These are phyloP conservation scores for Ophidiomyces ophidiicola DNA, from an alignment of 2,329 filamentous ascomycete genomes.

Conservation along the genomic window DNA sequence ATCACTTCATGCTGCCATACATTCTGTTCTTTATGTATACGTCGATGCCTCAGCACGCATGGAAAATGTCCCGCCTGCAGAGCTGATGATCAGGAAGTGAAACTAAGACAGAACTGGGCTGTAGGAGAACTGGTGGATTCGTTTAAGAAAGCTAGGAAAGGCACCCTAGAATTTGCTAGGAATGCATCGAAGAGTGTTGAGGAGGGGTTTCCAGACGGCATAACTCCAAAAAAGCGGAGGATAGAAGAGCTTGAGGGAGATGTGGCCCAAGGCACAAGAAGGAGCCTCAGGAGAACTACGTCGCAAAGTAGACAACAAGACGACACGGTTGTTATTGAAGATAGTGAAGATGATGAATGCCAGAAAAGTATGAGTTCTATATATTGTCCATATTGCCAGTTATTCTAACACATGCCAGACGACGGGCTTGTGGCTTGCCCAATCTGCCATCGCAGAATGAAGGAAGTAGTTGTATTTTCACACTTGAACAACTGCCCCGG, in stretches of 20 bases:
- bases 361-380: constrained; percentile 22
- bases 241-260: constrained; percentile 24
- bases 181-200: constrained; percentile 40
- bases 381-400: background rate
- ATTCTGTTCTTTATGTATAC: constrained; percentile 93
- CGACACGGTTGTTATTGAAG: constrained; percentile 26
- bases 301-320: constrained; percentile 22
- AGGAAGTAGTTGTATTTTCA: constrained; percentile 60
- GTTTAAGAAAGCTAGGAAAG: constrained; percentile 55
- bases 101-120: constrained; percentile 70
- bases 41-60: constrained; percentile 67
- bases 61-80: constrained; percentile 83
- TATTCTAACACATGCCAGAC: constrained; percentile 32
- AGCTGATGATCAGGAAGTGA: constrained; percentile 65
- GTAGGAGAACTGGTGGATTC: constrained; percentile 73
- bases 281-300: constrained; percentile 20
- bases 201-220: constrained; percentile 27
- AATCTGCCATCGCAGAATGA: constrained; percentile 69
- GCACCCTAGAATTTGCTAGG: constrained; percentile 53
- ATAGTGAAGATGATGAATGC: constrained; percentile 33
- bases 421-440: constrained; percentile 76
- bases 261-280: constrained; percentile 25
- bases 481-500: constrained; percentile 61
- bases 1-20: constrained; percentile 91
- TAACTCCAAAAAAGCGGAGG: constrained; percentile 27